Evolutionary conservation across 2,329 filamentous ascomycete genomes (phyloP).

Genomic region (Neopestalotiopsis rosae): DNA sequence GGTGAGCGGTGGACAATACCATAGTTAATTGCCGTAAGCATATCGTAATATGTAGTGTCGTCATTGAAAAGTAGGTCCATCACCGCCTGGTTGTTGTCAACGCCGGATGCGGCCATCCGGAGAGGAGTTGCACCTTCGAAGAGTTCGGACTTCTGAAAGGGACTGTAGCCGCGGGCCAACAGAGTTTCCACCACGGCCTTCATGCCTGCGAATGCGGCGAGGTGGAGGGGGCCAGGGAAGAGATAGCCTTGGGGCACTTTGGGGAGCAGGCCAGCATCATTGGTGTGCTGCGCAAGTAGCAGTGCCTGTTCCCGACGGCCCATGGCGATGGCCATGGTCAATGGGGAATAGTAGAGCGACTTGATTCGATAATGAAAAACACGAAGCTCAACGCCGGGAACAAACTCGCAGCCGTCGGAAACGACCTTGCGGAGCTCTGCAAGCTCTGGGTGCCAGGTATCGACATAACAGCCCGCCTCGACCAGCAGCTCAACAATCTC

Average conservation of each 20-base stretch:
- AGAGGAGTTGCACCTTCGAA: constrained; percentile 2
- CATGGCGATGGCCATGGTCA: background rate
- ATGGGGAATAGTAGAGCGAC: background rate
- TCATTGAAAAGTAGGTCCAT: background rate
- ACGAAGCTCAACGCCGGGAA: background rate
- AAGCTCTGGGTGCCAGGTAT: constrained; percentile 3
- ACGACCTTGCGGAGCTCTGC: background rate
- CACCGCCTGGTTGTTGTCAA: background rate
- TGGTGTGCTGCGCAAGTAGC: constrained; percentile 2
- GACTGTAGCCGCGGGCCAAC: constrained; percentile 6
- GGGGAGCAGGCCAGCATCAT: background rate
- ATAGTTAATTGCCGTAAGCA: no score
- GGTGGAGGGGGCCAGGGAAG: constrained; percentile 1
- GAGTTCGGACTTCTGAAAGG: background rate
- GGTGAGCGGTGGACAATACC: background rate
- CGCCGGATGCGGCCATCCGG: constrained; percentile 1
- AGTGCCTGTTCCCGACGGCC: background rate
- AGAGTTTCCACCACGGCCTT: constrained; percentile 5
- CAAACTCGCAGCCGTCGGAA: background rate
- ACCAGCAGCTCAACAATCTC: constrained; percentile 3
- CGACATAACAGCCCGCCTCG: constrained; percentile 10
- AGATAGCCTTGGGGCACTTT: background rate
- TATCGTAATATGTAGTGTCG: no score
- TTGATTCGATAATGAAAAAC: background rate
- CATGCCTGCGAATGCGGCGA: constrained; percentile 14